A percentile compares a stretch with the other conserved stretches of the same genome.
These are phyloP conservation scores for Fusarium poae DNA, from an alignment of 2,329 filamentous ascomycete genomes.

Conservation along the genomic window DNA sequence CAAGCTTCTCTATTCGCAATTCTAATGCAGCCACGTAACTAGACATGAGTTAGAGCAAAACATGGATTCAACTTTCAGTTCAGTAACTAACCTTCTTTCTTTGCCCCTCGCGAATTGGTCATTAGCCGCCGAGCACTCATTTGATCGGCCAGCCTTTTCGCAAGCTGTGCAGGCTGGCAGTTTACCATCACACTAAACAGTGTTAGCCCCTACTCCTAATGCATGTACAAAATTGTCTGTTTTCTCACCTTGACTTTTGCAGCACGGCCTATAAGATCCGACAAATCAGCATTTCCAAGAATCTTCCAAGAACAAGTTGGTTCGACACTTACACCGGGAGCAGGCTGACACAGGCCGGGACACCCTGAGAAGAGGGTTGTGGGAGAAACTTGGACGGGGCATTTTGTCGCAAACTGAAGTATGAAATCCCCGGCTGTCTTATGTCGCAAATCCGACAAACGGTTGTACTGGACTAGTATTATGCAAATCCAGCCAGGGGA, in stretches of 20 bases:
- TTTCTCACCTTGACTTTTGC: slow-evolving; percentile 86
- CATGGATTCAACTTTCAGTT: not conserved
- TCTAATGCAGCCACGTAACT: slow-evolving; percentile 97
- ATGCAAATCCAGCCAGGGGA: slow-evolving; percentile 1
- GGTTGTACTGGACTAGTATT: not conserved
- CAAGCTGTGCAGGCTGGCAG: slow-evolving; percentile 95
- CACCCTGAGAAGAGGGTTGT: slow-evolving; percentile 75
- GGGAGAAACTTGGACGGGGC: slow-evolving; percentile 63
- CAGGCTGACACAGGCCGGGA: slow-evolving; percentile 85
- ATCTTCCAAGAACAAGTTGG: not conserved
- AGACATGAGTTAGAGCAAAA: slow-evolving; percentile 22
- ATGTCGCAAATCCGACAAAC: slow-evolving; percentile 1
- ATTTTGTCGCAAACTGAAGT: slow-evolving; percentile 48
- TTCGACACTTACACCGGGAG: slow-evolving; percentile 71
- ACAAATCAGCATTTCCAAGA: slow-evolving; percentile 9
- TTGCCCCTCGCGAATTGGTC: slow-evolving; percentile 97
- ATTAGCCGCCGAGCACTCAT: slow-evolving; percentile 92
- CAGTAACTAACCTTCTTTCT: slow-evolving; percentile 78
- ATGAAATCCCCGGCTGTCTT: not conserved
- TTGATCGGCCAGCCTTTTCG: slow-evolving; percentile 87
- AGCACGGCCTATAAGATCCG: slow-evolving; percentile 67
- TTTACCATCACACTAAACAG: slow-evolving; percentile 87
- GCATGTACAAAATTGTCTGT: not conserved
- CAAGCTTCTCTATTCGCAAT: slow-evolving; percentile 87
- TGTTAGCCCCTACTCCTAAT: slow-evolving; percentile 18